phyloP scores from a whole-genome alignment of 768 basidiomycete genomes.

The Ramaria rubella region DNA sequence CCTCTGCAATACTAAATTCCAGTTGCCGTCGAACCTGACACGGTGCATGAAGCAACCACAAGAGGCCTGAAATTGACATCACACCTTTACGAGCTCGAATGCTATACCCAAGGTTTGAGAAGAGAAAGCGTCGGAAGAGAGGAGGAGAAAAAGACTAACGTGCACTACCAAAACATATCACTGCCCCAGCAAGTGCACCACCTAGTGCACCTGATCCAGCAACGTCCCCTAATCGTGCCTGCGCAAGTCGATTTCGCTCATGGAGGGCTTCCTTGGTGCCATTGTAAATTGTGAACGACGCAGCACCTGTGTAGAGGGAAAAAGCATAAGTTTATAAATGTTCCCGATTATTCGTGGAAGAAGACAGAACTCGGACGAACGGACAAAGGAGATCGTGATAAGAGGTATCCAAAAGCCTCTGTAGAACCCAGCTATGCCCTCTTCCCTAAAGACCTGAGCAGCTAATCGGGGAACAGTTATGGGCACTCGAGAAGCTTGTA shows the following conservation, averaged over 20 bases:
- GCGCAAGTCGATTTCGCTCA: constrained; percentile 50
- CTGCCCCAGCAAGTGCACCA: constrained; percentile 81
- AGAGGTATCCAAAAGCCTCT: constrained; percentile 89
- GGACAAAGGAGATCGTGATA: constrained; percentile 93
- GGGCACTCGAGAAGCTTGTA: constrained; percentile 76
- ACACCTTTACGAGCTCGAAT: constrained; percentile 93
- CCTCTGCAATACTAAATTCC: constrained; percentile 85
- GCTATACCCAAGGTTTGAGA: constrained; percentile 36
- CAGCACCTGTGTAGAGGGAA: constrained; percentile 58
- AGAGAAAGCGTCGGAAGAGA: neutral
- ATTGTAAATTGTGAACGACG: constrained; percentile 88
- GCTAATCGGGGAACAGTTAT: constrained; percentile 71
- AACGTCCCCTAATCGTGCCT: constrained; percentile 57
- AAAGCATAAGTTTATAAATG: constrained; percentile 3
- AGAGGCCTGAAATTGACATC: constrained; percentile 10
- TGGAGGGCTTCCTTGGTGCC: constrained; percentile 71
- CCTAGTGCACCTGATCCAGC: constrained; percentile 74
- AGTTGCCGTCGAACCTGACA: constrained; percentile 80
- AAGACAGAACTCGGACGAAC: constrained; percentile 43
- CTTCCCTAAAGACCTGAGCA: constrained; percentile 68
- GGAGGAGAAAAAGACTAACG: constrained; percentile 47
- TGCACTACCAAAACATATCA: constrained; percentile 84
- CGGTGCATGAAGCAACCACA: neutral
- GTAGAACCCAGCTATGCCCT: constrained; percentile 87
- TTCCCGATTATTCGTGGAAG: constrained; percentile 5